Evolutionary conservation across 495 filamentous ascomycete genomes (phyloP).

Genomic region (Trichocladium uniseriatum): DNA sequence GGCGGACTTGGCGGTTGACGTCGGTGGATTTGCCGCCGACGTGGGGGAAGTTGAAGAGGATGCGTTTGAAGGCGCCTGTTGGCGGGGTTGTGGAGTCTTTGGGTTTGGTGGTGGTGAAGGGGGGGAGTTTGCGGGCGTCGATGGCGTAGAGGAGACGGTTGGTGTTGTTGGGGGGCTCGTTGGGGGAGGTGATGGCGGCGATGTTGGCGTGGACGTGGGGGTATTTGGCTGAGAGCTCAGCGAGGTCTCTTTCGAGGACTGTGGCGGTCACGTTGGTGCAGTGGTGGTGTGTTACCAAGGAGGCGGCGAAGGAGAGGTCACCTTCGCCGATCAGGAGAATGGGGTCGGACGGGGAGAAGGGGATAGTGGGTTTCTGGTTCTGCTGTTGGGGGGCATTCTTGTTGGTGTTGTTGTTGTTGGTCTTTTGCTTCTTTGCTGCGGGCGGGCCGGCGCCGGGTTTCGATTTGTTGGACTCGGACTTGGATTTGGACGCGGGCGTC

Average conservation of each 20-base stretch:
- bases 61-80: slow-evolving; percentile 53
- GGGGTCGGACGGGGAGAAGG: slow-evolving; percentile 59
- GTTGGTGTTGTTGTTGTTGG: slow-evolving; percentile 4
- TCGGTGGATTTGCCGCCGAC: slow-evolving; percentile 85
- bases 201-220: slow-evolving; percentile 61
- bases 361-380: slow-evolving; percentile 39
- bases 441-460: not conserved
- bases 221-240: slow-evolving; percentile 58
- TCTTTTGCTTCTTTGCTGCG: slow-evolving; percentile 15
- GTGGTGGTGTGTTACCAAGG: slow-evolving; percentile 60
- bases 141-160: slow-evolving; percentile 42
- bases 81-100: not conserved
- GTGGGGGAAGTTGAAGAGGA: slow-evolving; percentile 96
- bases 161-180: not conserved
- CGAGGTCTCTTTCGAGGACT: slow-evolving; percentile 36
- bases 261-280: slow-evolving; percentile 54
- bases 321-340: slow-evolving; percentile 88
- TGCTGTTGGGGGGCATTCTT: slow-evolving; percentile 7
- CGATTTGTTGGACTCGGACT: not conserved
- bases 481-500: not conserved
- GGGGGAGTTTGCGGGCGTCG: slow-evolving; percentile 63
- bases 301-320: slow-evolving; percentile 84
- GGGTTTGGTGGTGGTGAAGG: slow-evolving; percentile 28
- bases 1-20: slow-evolving; percentile 85
- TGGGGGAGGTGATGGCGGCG: slow-evolving; percentile 32